Conservation (phyloP, 768 basidiomycete species). For the Leccinum obscurum region DNA sequence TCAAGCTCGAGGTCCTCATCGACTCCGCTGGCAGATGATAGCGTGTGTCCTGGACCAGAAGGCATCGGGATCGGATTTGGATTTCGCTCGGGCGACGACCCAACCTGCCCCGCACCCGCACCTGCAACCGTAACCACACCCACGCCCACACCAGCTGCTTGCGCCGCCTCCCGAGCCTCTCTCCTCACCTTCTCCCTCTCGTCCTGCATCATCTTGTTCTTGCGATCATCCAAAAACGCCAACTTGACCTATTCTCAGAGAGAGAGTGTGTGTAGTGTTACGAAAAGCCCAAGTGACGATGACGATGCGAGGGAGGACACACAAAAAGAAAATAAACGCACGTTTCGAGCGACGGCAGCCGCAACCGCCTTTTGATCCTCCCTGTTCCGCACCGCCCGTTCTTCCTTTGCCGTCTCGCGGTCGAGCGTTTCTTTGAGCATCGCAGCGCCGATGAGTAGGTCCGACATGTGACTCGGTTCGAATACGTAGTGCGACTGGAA, state of each 20-base stretch:
- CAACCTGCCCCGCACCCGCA: neutral
- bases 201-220: conserved; percentile 51
- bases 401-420: conserved; percentile 48
- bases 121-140: neutral
- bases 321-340: conserved; percentile 22
- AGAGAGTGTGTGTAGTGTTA: neutral
- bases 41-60: conserved; percentile 23
- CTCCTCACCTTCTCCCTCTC: conserved; percentile 58
- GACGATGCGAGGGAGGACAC: neutral
- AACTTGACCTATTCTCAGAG: conserved; percentile 58
- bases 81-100: conserved; percentile 2
- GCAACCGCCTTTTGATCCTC: conserved; percentile 60
- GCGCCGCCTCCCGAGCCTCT: conserved; percentile 37
- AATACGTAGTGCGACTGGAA: conserved; percentile 78
- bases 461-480: conserved; percentile 48
- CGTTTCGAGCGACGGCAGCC: conserved; percentile 57
- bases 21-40: conserved; percentile 5
- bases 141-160: neutral
- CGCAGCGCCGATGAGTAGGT: conserved; percentile 61
- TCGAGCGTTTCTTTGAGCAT: conserved; percentile 65
- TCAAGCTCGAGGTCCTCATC: conserved; percentile 11
- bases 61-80: conserved; percentile 21
- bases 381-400: conserved; percentile 46
- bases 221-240: conserved; percentile 79
- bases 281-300: neutral